phyloP scores from a whole-genome alignment of 2,329 filamentous ascomycete genomes.

The Sporothrix mexicana region DNA sequence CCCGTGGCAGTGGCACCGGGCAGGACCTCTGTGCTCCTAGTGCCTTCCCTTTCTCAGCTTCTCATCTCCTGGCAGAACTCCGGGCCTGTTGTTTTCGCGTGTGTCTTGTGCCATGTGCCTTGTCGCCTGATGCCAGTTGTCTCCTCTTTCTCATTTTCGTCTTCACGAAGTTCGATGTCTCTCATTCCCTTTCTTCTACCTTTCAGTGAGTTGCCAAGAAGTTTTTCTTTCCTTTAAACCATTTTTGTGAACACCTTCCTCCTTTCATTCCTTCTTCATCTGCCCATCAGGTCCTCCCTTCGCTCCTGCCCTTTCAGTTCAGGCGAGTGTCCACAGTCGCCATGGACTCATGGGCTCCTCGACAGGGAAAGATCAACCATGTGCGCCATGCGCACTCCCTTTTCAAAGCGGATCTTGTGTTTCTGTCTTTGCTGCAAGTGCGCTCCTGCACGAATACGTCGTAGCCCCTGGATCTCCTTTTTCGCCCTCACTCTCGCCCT shows the following conservation, averaged over 20 bases:
- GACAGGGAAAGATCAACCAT: slow-evolving; percentile 8
- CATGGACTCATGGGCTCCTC: not conserved
- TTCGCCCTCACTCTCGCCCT: too few species aligned
- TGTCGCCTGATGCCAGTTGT: not conserved
- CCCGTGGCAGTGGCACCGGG: slow-evolving; percentile 38
- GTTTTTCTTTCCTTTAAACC: not conserved
- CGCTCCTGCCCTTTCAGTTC: slow-evolving; percentile 1
- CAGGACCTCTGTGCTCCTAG: slow-evolving; percentile 32
- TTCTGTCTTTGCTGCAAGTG: not conserved
- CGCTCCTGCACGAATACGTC: not conserved
- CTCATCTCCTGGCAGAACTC: not conserved
- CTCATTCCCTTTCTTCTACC: slow-evolving; percentile 4
- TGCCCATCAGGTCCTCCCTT: not conserved
- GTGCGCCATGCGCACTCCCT: not conserved
- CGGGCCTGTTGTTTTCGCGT: not conserved
- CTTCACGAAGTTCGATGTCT: not conserved
- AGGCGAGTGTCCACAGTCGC: not conserved
- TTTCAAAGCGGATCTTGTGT: not conserved
- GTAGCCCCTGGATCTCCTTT: slow-evolving; percentile 9
- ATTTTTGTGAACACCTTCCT: not conserved
- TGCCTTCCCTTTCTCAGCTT: not conserved
- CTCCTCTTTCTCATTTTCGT: not conserved
- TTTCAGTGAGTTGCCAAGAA: not conserved
- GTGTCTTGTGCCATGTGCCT: not conserved
- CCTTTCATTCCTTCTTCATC: not conserved